These are phyloP conservation scores for Canavalia gladiata DNA, from an alignment of 306 rosid genomes.

Conservation along the genomic window DNA sequence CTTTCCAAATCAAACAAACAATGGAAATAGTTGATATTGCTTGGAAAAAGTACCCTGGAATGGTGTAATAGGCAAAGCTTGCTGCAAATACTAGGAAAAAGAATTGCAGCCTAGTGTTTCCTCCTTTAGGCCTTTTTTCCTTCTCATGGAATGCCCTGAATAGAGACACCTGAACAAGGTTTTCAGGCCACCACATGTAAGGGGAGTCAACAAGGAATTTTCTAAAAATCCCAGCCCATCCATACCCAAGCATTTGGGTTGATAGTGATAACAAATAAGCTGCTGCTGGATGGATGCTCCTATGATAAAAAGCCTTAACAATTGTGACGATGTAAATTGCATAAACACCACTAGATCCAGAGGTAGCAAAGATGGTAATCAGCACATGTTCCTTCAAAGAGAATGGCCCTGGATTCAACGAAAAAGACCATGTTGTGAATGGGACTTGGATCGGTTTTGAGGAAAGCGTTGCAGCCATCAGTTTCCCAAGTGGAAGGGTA, in stretches of 20 bases:
- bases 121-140: constrained; percentile 79
- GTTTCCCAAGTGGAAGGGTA: constrained; percentile 76
- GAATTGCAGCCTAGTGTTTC: constrained; percentile 79
- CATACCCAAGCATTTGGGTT: constrained; percentile 98
- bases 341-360: constrained; percentile 75
- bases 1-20: constrained; percentile 78
- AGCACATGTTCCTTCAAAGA: constrained; percentile 82
- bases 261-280: constrained; percentile 74
- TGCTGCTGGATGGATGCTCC: constrained; percentile 65
- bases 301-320: constrained; percentile 86
- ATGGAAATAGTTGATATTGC: constrained; percentile 66
- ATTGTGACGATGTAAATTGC: constrained; percentile 79
- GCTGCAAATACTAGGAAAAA: constrained; percentile 64
- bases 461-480: constrained; percentile 88
- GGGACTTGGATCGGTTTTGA: constrained; percentile 48
- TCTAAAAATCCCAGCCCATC: constrained; percentile 96
- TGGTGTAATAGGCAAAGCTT: constrained; percentile 77
- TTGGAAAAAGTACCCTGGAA: constrained; percentile 85
- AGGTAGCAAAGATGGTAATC: constrained; percentile 80
- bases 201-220: constrained; percentile 87
- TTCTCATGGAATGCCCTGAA: constrained; percentile 92
- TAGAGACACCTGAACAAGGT: constrained; percentile 86
- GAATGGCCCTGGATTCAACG: constrained; percentile 88
- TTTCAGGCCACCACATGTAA: constrained; percentile 97
- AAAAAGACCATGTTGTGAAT: constrained; percentile 61